A percentile compares a stretch with the other conserved stretches of the same genome.
These are phyloP conservation scores for Chalaropsis ovoidea DNA, from an alignment of 2,329 filamentous ascomycete genomes.

Conservation along the genomic window DNA sequence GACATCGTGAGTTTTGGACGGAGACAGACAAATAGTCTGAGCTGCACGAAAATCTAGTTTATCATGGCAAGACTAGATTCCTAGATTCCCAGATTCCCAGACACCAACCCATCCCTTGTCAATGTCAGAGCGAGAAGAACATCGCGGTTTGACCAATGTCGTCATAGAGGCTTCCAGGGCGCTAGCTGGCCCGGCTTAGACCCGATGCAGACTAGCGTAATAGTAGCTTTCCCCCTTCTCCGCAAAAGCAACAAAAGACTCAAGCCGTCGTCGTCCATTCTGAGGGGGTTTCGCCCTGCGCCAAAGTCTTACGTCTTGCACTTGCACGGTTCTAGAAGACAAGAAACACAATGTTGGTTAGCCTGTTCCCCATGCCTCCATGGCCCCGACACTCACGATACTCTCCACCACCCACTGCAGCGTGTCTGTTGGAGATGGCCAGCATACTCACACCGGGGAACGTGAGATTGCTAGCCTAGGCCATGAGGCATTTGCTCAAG, in stretches of 20 bases:
- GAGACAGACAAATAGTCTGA: background rate
- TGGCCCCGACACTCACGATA: background rate
- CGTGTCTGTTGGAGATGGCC: background rate
- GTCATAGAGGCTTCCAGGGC: conserved; percentile 14
- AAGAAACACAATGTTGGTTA: background rate
- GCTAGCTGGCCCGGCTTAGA: conserved; percentile 4
- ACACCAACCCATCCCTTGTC: background rate
- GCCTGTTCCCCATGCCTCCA: background rate
- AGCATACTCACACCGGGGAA: background rate
- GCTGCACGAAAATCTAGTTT: too few species aligned
- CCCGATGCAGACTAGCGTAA: background rate
- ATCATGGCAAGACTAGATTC: background rate
- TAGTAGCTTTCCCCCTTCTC: conserved; percentile 11
- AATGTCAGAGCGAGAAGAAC: background rate
- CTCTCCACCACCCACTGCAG: background rate
- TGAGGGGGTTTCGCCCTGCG: background rate
- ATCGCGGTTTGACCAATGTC: conserved; percentile 6
- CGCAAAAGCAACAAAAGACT: conserved; percentile 16
- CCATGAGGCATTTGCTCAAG: conserved; percentile 7
- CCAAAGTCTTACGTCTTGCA: background rate
- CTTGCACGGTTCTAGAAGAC: background rate
- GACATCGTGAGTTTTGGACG: background rate
- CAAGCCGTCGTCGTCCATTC: background rate
- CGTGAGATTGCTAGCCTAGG: background rate
- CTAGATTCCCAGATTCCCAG: too few species aligned